phyloP scores from a whole-genome alignment of 768 basidiomycete species.

The Mycena kentingensis region DNA sequence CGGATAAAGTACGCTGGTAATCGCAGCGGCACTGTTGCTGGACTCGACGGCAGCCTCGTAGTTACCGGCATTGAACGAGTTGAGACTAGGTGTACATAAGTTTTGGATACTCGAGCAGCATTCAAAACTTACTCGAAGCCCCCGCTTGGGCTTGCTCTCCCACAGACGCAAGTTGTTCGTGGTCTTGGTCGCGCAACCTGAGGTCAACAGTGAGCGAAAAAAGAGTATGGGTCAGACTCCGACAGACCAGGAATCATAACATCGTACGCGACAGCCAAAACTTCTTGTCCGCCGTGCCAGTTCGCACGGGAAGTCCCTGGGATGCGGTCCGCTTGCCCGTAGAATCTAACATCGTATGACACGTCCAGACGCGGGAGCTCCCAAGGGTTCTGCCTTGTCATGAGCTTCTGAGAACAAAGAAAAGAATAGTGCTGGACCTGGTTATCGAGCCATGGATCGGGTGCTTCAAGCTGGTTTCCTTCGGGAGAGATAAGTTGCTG shows the following conservation, averaged over 20 bases:
- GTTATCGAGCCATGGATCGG: constrained; percentile 89
- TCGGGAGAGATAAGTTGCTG: constrained; percentile 86
- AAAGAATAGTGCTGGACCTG: too few species aligned
- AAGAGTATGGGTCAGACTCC: too few species aligned
- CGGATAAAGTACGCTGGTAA: constrained; percentile 94
- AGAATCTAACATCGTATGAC: constrained; percentile 83
- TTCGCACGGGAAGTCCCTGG: constrained; percentile 60
- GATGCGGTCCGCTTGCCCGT: constrained; percentile 76
- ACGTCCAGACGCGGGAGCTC: constrained; percentile 88
- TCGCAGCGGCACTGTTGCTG: constrained; percentile 88
- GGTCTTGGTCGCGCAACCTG: constrained; percentile 75
- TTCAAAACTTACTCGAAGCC: constrained; percentile 63
- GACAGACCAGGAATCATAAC: constrained; percentile 80
- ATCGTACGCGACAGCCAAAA: constrained; percentile 91
- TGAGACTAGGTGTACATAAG: constrained; percentile 41
- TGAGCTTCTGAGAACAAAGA: too few species aligned
- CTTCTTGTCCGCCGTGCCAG: constrained; percentile 92
- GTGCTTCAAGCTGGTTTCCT: constrained; percentile 84
- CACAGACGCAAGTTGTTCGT: constrained; percentile 88
- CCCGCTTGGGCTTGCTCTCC: constrained; percentile 85
- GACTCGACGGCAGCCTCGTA: constrained; percentile 89
- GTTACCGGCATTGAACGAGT: constrained; percentile 95
- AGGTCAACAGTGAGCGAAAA: too few species aligned
- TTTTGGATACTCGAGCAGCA: too few species aligned
- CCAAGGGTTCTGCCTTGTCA: constrained; percentile 92